A percentile compares a stretch with the other conserved stretches of the same genome.
phyloP scores from a whole-genome alignment of 2,329 filamentous ascomycete genomes.

The Cordyceps javanica region DNA sequence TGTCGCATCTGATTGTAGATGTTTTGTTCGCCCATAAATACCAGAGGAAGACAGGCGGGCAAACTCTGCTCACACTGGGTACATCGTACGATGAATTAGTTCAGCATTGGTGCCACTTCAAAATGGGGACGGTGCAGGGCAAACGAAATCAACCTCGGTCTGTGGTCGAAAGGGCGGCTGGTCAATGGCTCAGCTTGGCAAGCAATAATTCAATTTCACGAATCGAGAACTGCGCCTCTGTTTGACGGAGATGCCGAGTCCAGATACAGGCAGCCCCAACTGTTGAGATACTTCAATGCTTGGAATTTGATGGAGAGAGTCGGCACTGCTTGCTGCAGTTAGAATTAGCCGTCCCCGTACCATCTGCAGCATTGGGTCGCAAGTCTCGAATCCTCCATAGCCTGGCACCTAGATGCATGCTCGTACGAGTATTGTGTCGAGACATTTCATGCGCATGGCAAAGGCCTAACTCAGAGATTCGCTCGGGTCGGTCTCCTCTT shows the following conservation, averaged over 20 bases:
- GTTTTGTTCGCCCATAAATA: too few species aligned
- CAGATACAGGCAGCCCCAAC: background rate
- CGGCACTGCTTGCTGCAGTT: background rate
- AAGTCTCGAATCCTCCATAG: background rate
- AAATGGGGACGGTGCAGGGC: background rate
- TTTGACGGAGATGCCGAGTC: background rate
- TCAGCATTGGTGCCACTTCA: background rate
- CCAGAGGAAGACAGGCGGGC: background rate
- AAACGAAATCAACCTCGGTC: background rate
- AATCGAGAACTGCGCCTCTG: background rate
- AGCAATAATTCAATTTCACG: background rate
- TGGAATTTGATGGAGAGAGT: background rate
- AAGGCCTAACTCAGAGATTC: background rate
- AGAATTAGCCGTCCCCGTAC: background rate
- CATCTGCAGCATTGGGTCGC: background rate
- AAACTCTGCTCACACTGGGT: background rate
- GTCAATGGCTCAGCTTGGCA: background rate
- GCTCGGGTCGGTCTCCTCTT: background rate
- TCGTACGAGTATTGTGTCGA: background rate
- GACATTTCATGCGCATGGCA: background rate
- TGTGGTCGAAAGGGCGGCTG: background rate
- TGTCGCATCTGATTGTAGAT: background rate
- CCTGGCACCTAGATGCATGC: background rate
- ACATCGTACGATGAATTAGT: background rate
- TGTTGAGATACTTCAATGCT: background rate